Evolutionary conservation across 176 grass and related monocot genomes (phyloP).

Genomic region (Zizania latifolia): DNA sequence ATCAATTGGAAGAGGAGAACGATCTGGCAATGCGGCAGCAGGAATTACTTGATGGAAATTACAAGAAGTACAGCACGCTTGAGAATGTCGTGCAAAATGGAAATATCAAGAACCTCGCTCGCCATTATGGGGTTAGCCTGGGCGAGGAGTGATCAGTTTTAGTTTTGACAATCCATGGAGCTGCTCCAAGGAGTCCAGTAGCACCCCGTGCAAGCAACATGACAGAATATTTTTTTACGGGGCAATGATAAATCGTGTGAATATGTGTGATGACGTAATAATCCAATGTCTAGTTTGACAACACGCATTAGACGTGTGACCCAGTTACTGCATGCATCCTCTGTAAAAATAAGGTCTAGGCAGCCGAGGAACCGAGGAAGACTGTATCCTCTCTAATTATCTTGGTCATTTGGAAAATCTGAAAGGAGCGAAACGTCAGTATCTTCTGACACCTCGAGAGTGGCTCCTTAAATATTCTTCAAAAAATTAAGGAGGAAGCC

Average conservation of each 20-base stretch:
- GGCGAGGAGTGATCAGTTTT: slow-evolving; percentile 21
- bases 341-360: not conserved
- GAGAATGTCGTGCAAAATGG: slow-evolving; percentile 34
- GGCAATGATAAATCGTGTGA: not conserved
- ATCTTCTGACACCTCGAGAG: too few relatives aligned
- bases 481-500: too few relatives aligned
- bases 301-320: not conserved
- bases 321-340: too few relatives aligned
- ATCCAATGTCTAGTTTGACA: not conserved
- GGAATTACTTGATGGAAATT: slow-evolving; percentile 33
- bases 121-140: slow-evolving; percentile 39
- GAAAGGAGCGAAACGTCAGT: too few relatives aligned
- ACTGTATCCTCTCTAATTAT: too few relatives aligned
- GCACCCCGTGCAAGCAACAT: not conserved
- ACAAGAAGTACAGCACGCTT: slow-evolving; percentile 45
- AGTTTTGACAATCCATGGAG: not conserved
- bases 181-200: not conserved
- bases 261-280: not conserved
- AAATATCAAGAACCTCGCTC: slow-evolving; percentile 25
- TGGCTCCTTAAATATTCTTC: too few relatives aligned
- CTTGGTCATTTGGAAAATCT: too few relatives aligned
- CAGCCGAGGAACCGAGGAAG: too few relatives aligned
- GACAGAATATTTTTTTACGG: not conserved
- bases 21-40: slow-evolving; percentile 44
- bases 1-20: slow-evolving; percentile 51